Evolutionary conservation across 306 rosid species (phyloP).

Genomic region (Dalbergia cultrata): DNA sequence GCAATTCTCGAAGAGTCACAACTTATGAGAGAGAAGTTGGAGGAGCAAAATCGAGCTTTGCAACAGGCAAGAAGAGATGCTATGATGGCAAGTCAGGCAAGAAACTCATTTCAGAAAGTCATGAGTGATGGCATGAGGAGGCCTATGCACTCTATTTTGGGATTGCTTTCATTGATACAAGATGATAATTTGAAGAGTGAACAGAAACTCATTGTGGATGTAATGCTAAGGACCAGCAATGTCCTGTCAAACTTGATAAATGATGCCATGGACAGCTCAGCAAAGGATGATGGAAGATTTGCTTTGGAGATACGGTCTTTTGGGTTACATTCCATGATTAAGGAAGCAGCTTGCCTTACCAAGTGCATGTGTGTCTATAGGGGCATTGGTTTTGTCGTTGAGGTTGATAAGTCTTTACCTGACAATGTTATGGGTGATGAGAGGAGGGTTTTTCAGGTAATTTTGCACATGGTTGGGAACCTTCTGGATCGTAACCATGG

Average conservation of each 20-base stretch:
- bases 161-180: conserved; percentile 89
- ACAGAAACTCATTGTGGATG: conserved; percentile 81
- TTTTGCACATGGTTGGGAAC: conserved; percentile 96
- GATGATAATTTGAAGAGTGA: conserved; percentile 73
- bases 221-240: conserved; percentile 89
- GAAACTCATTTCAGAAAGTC: conserved; percentile 89
- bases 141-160: conserved; percentile 98
- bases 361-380: conserved; percentile 84
- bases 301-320: conserved; percentile 82
- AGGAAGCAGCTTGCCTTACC: conserved; percentile 95
- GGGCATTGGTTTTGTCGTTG: conserved; percentile 76
- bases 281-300: conserved; percentile 83
- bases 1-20: conserved; percentile 99
- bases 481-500: conserved; percentile 69
- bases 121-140: conserved; percentile 99
- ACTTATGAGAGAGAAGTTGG: conserved; percentile 96
- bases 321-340: conserved; percentile 80
- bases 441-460: conserved; percentile 97
- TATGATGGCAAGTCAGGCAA: conserved; percentile 99
- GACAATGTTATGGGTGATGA: conserved; percentile 95
- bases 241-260: conserved; percentile 87
- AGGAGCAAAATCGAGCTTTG: conserved; percentile 93
- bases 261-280: conserved; percentile 89
- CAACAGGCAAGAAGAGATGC: conserved; percentile 89
- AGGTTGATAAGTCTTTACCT: conserved; percentile 85